Conservation (phyloP, 2,329 filamentous ascomycete genomes). For the Xylariaceae sp. region DNA sequence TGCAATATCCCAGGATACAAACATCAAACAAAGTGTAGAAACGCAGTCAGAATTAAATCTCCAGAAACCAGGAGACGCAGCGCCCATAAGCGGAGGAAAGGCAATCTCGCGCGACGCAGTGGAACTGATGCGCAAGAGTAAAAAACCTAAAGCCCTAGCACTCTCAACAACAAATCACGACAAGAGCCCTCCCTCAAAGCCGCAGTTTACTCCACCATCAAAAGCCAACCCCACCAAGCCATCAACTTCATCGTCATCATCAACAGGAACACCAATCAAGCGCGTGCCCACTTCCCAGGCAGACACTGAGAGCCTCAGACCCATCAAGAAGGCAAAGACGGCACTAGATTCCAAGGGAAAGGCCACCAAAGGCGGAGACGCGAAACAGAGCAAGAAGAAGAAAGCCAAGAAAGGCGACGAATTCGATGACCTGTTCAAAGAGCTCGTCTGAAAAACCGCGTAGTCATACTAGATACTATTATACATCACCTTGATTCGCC, state of each 20-base stretch:
- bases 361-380: slow-evolving; percentile 19
- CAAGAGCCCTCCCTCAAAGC: neutral
- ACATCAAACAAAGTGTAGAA: too few relatives aligned
- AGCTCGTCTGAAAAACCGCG: slow-evolving; percentile 42
- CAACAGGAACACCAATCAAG: neutral
- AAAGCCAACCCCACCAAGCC: too few relatives aligned
- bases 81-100: neutral
- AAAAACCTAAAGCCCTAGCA: neutral
- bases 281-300: neutral
- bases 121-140: neutral
- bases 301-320: slow-evolving; percentile 1
- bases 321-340: slow-evolving; percentile 14
- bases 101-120: neutral
- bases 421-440: slow-evolving; percentile 71
- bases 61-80: neutral
- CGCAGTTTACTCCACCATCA: neutral
- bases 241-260: neutral
- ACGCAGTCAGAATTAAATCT: neutral
- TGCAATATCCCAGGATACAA: too few relatives aligned
- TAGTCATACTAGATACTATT: neutral
- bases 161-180: neutral
- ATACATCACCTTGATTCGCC: too few relatives aligned
- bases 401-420: slow-evolving; percentile 61
- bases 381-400: slow-evolving; percentile 52
- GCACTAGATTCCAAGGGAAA: neutral